phyloP scores from a whole-genome alignment of 2,329 filamentous ascomycete species.

The Thielaviopsis musarum region DNA sequence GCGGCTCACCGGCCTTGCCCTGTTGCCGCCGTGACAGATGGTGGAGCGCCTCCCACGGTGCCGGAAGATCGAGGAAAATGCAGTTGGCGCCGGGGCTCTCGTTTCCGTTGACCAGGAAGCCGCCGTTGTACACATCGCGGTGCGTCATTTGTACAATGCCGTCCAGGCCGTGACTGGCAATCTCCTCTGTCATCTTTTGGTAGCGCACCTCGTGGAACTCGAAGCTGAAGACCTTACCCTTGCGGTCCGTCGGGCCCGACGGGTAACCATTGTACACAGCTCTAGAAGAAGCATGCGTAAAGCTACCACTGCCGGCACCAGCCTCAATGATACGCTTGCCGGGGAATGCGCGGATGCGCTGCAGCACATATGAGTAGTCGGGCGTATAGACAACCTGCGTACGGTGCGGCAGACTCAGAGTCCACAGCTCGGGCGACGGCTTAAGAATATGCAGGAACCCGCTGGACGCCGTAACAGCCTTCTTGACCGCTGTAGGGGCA shows the following conservation, averaged over 20 bases:
- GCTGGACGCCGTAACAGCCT: constrained; percentile 36
- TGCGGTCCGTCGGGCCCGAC: constrained; percentile 23
- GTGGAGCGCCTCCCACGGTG: constrained; percentile 63
- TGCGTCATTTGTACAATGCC: constrained; percentile 56
- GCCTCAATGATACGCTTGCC: constrained; percentile 63
- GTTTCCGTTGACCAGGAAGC: constrained; percentile 35
- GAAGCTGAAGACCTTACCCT: constrained; percentile 64
- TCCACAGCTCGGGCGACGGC: constrained; percentile 72
- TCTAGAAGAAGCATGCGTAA: constrained; percentile 61
- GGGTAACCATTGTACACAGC: constrained; percentile 62
- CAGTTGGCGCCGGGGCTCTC: constrained; percentile 20
- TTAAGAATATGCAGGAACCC: constrained; percentile 67
- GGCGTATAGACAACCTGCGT: constrained; percentile 80
- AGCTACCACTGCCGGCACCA: constrained; percentile 67
- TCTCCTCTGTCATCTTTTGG: constrained; percentile 50
- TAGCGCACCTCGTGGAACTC: constrained; percentile 65
- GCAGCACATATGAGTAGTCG: constrained; percentile 72
- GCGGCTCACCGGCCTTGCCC: constrained; percentile 11
- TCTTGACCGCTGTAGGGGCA: constrained; percentile 22
- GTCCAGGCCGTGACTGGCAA: constrained; percentile 49
- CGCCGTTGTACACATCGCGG: constrained; percentile 61
- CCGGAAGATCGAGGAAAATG: constrained; percentile 65
- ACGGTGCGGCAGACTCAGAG: constrained; percentile 58
- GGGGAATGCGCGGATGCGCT: constrained; percentile 56
- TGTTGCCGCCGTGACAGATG: constrained; percentile 44